Percentiles rank a stretch among this genome's conserved stretches.
phyloP scores from a whole-genome alignment of 306 rosid genomes.

The Cyamopsis tetragonoloba region DNA sequence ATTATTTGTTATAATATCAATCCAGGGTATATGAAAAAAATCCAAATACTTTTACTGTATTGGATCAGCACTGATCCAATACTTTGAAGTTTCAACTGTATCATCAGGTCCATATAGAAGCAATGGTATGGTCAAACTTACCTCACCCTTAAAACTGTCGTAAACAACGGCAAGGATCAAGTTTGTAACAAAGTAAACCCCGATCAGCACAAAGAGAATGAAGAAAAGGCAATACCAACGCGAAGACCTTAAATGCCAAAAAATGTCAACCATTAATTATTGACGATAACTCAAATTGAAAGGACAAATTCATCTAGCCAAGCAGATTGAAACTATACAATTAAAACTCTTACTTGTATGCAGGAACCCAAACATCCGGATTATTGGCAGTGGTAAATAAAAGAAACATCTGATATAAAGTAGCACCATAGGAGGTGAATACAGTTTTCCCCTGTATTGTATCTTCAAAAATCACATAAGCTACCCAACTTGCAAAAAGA shows the following conservation, averaged over 20 bases:
- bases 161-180: slow-evolving; percentile 96
- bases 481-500: slow-evolving; percentile 91
- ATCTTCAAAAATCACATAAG: slow-evolving; percentile 93
- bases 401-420: slow-evolving; percentile 78
- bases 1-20: slow-evolving; percentile 24
- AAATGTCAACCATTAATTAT: slow-evolving; percentile 12
- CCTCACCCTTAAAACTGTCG: slow-evolving; percentile 93
- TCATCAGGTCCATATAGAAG: not conserved
- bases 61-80: slow-evolving; percentile 3
- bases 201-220: slow-evolving; percentile 79
- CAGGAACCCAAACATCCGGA: slow-evolving; percentile 99
- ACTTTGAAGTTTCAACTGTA: not conserved
- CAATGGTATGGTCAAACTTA: slow-evolving; percentile 28
- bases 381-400: slow-evolving; percentile 90
- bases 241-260: slow-evolving; percentile 65
- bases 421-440: slow-evolving; percentile 78
- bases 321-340: slow-evolving; percentile 12
- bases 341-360: slow-evolving; percentile 78
- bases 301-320: slow-evolving; percentile 18
- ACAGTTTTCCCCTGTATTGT: slow-evolving; percentile 68
- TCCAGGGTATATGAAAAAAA: slow-evolving; percentile 11
- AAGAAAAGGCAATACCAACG: slow-evolving; percentile 87
- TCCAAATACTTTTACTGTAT: not conserved
- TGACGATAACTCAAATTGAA: slow-evolving; percentile 17
- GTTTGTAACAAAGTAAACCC: slow-evolving; percentile 93